Evolutionary conservation across 805 yeast species (phyloP), one percentile per base, ranked within the genome.

Genomic region (Pachysolen tannophilus): DNA sequence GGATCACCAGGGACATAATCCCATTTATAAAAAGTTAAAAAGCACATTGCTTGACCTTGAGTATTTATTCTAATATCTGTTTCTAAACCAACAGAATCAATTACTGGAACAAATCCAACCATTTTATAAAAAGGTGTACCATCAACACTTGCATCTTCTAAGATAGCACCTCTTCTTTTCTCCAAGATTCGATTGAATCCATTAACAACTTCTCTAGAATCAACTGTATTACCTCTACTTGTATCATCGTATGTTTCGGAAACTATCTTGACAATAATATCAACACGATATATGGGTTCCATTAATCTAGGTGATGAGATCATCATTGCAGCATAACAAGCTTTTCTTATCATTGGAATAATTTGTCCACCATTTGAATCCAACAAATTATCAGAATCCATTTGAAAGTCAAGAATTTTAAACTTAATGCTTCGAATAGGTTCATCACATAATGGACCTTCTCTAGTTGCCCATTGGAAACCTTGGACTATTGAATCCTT

Each of bases 381-480:
- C 2, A 66, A 45, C 5, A 64, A 60, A 20, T 69, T 67, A 0
- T 63, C 56, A 5, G 80, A 67, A n/a, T n/a, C n/a, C 3, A 82
- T 48, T 0, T 61, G 58, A 1, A 75, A 72, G 38, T 78, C 84
- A 31, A 85, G 63, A 27, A 92, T 66, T 37, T 75, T 74, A 55
- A 92, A 86, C 43, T 72, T 76, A 5, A 79, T 74, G 35, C 78
- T 71, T 35, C 83, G 60, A 6, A 92, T 65, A 0, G 83, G 79
- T 50, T 86, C 96, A 41, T 82, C 95, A 42, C 94, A 77, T n/a
- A 92, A 61, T 0, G 99, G 98, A 0, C 98, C 98, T 47, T 84
- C 95, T 37, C 75, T 65, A 0, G 73, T 65, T 3, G 82, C 80
- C 92, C 95, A 83, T 46, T 72, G 69, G 58, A 90, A 92, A 0